Evolutionary conservation across 139 green algal species (phyloP).

Genomic region (Eudorina sp.): DNA sequence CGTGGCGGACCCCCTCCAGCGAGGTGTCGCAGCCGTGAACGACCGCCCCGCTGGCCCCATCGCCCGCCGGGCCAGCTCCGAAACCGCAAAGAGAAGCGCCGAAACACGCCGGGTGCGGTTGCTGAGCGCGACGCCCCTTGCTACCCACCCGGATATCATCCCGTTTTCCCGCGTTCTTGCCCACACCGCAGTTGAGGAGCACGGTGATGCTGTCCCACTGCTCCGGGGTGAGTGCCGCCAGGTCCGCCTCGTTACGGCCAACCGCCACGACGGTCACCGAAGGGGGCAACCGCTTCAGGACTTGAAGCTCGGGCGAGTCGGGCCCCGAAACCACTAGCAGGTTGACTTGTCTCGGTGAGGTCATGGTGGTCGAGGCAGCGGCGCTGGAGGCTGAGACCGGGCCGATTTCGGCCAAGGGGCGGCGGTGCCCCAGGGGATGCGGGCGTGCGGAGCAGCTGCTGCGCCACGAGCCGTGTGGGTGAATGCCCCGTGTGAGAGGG

Average conservation of each 20-base stretch:
- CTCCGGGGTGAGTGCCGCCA: slow-evolving; percentile 52
- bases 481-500: no score
- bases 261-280: slow-evolving; percentile 51
- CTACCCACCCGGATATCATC: slow-evolving; percentile 64
- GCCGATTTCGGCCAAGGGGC: no score
- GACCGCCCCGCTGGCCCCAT: no score
- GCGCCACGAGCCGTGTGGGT: no score
- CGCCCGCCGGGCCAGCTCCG: no score
- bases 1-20: no score
- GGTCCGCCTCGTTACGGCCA: slow-evolving; percentile 36
- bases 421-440: no score
- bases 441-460: no score
- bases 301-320: slow-evolving; percentile 62
- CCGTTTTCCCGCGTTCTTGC: slow-evolving; percentile 61
- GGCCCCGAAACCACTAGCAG: slow-evolving; percentile 64
- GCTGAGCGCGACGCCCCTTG: neutral
- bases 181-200: slow-evolving; percentile 73
- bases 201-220: slow-evolving; percentile 67
- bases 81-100: no score
- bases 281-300: slow-evolving; percentile 63
- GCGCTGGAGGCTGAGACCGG: no score
- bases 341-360: slow-evolving; percentile 14
- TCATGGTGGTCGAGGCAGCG: neutral
- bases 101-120: no score
- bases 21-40: no score